Percentiles rank a stretch among this genome's conserved stretches.
phyloP scores from a whole-genome alignment of 176 grass and related monocot species.

The Eragrostis nindensis region DNA sequence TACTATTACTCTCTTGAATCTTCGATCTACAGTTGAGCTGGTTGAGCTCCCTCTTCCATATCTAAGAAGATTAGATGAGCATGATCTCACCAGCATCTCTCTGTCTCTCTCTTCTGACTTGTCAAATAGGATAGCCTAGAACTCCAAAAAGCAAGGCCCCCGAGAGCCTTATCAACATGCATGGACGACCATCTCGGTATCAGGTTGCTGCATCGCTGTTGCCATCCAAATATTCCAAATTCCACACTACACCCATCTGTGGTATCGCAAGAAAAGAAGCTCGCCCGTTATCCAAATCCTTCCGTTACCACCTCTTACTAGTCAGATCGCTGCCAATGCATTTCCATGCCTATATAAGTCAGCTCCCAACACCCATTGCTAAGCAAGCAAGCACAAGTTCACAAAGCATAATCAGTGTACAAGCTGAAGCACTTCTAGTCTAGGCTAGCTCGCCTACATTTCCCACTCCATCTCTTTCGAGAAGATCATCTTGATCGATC shows the following conservation, averaged over 20 bases:
- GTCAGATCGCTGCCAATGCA: constrained; percentile 4
- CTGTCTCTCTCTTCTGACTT: constrained; percentile 50
- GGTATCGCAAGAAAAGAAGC: constrained; percentile 34
- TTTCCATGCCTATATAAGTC: constrained; percentile 50
- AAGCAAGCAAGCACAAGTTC: constrained; percentile 17
- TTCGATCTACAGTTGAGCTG: too few species aligned
- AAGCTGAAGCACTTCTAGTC: background rate
- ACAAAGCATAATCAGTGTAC: background rate
- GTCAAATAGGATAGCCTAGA: constrained; percentile 36
- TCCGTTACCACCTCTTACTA: background rate
- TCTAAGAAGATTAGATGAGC: constrained; percentile 18
- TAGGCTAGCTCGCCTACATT: background rate
- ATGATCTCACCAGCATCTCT: constrained; percentile 24
- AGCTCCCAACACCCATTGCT: background rate
- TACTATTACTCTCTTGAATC: background rate
- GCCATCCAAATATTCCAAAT: constrained; percentile 55
- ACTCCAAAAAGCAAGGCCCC: constrained; percentile 34
- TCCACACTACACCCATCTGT: constrained; percentile 31
- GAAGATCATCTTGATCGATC: background rate
- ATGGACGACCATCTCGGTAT: constrained; percentile 33
- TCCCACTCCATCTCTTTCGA: background rate
- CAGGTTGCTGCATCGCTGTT: constrained; percentile 28
- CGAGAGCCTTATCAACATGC: constrained; percentile 43
- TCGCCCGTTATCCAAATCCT: constrained; percentile 34
- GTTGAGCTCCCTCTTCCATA: background rate